Evolutionary conservation across 371 early-diverging fungal genomes (phyloP).

Genomic region (Rhizomucor pusillus): DNA sequence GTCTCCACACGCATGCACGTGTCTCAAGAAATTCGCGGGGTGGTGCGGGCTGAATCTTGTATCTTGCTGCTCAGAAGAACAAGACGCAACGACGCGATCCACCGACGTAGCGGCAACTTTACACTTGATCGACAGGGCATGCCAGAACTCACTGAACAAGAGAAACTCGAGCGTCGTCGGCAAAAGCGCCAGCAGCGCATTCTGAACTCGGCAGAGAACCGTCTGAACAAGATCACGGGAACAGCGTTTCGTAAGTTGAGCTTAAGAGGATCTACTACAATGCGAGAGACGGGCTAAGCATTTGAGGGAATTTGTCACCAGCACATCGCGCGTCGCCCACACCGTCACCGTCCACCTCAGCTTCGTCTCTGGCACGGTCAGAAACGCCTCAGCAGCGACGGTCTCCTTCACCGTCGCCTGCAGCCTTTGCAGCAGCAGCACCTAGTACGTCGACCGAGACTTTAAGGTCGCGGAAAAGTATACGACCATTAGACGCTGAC

Average conservation of each 20-base stretch:
- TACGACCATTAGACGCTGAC: conserved; percentile 25
- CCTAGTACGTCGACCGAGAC: conserved; percentile 13
- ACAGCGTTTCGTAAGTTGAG: conserved; percentile 40
- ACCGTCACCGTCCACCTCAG: conserved; percentile 31
- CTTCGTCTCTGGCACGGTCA: conserved; percentile 18
- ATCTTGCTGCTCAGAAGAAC: too few relatives aligned
- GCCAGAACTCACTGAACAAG: conserved; percentile 47
- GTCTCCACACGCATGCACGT: too few relatives aligned
- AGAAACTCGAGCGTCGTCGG: conserved; percentile 54
- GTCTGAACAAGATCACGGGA: conserved; percentile 57
- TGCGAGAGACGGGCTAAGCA: background rate
- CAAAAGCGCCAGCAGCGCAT: conserved; percentile 60
- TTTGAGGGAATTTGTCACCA: background rate
- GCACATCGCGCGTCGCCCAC: conserved; percentile 30
- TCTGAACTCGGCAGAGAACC: conserved; percentile 54
- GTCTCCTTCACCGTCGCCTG: conserved; percentile 18
- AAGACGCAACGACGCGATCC: too few relatives aligned
- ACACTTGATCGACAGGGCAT: conserved; percentile 3
- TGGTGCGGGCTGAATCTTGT: too few relatives aligned
- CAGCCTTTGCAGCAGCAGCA: conserved; percentile 7
- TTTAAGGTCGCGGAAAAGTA: conserved; percentile 5
- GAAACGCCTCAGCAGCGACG: conserved; percentile 8
- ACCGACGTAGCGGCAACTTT: background rate
- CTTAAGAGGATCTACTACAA: background rate
- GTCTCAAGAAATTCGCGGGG: too few relatives aligned